Evolutionary conservation across 768 basidiomycete genomes (phyloP), one percentile per base, ranked within the genome.

Genomic region (Tylopilus rubrobrunneus): DNA sequence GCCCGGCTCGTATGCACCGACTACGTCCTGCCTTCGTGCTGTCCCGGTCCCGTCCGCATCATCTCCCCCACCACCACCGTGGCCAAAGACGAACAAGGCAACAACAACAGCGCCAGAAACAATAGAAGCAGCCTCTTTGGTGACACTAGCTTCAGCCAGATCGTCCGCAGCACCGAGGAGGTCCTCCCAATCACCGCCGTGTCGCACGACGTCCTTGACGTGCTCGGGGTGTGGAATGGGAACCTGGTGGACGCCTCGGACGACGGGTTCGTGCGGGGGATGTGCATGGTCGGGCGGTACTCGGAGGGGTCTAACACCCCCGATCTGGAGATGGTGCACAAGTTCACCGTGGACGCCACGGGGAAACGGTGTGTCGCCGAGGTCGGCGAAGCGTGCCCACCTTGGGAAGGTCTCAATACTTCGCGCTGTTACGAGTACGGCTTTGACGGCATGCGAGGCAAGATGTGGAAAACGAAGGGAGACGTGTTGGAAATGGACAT

Each of bases 311-410:
- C 48, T 17, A 3, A 4, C 17, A 15, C 4, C 7, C 36, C 49
- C 8, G 4, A 21, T 23, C 1, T n/a, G 6, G 51, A 15, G 37
- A 29, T 45, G n/a, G 36, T 56, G 3, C 29, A 58, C 55, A 64
- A 61, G 6, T 61, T 58, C 9, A 5, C 54, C 12, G 34, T 66
- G 28, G 63, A 66, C 5, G 64, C 64, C 12, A 58, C 54, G 8
- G 62, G 55, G 4, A 52, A 50, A 2, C 45, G 17, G 11, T 62
- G 57, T n/a, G 36, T 55, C 1, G 42, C 50, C 25, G 48, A 40
- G 25, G 52, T 66, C 31, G 56, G 62, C 7, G 58, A 56, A n/a
- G 29, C 48, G 6, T 64, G 14, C 15, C 52, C 52, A 5, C 52
- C 53, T 36, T 55, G 53, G 55, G 36, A 0, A 6, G 50, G 10